phyloP scores from a whole-genome alignment of 768 basidiomycete species.

The Boletus subcaerulescens region DNA sequence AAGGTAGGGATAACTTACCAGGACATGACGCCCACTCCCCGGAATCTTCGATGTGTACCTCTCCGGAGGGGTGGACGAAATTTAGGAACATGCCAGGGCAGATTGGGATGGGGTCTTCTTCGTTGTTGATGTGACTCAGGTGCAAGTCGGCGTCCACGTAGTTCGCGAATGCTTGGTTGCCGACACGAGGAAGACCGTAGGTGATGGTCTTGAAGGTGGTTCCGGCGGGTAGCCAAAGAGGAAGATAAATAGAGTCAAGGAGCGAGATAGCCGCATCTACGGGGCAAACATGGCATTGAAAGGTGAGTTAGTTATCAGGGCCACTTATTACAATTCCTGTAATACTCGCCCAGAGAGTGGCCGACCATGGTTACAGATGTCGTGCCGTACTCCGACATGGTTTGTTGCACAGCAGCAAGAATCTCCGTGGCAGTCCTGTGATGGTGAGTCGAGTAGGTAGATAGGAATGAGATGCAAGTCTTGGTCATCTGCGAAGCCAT shows the following conservation, averaged over 20 bases:
- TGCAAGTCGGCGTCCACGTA: slow-evolving; percentile 46
- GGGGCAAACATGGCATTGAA: neutral
- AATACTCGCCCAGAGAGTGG: slow-evolving; percentile 38
- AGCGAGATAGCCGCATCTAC: slow-evolving; percentile 37
- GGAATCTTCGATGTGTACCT: slow-evolving; percentile 43
- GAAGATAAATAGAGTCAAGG: slow-evolving; percentile 40
- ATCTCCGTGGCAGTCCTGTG: slow-evolving; percentile 39
- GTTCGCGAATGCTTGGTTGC: slow-evolving; percentile 60
- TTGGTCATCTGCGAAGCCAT: slow-evolving; percentile 47
- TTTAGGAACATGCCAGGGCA: slow-evolving; percentile 35
- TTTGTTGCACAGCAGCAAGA: slow-evolving; percentile 42
- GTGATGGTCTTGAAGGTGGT: slow-evolving; percentile 31
- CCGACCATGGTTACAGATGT: slow-evolving; percentile 45
- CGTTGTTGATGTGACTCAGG: slow-evolving; percentile 56
- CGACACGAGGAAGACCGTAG: slow-evolving; percentile 42
- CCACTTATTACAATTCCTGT: neutral
- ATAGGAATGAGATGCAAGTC: slow-evolving; percentile 6
- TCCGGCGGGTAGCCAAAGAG: slow-evolving; percentile 34
- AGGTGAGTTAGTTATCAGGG: neutral
- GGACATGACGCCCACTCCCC: slow-evolving; percentile 54
- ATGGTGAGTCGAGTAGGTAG: neutral
- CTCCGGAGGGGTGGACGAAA: slow-evolving; percentile 40
- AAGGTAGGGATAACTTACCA: slow-evolving; percentile 27
- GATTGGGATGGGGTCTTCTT: slow-evolving; percentile 39
- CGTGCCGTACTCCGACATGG: slow-evolving; percentile 35